Evolutionary conservation across 1,284 basidiomycete genomes (phyloP).

Genomic region (Malassezia caprae): DNA sequence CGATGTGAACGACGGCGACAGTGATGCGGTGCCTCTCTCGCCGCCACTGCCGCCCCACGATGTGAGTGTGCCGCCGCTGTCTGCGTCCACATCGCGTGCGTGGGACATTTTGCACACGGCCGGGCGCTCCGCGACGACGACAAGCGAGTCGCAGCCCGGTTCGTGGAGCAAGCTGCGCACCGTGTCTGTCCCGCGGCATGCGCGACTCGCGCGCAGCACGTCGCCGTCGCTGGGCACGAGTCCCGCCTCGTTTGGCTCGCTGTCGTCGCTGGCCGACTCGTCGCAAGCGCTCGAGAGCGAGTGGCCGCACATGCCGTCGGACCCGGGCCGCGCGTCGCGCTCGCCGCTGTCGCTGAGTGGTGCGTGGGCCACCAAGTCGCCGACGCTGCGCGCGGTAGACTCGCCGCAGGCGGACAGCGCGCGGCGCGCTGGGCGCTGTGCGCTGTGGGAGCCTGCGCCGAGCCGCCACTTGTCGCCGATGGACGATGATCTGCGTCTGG

Average conservation of each 20-base stretch:
- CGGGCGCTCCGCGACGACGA: constrained; percentile 8
- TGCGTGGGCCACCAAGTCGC: constrained; percentile 10
- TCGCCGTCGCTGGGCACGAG: constrained; percentile 5
- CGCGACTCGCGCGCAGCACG: constrained; percentile 18
- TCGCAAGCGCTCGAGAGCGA: constrained; percentile 7
- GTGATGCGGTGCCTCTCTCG: constrained; percentile 9
- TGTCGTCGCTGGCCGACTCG: constrained; percentile 3
- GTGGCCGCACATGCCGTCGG: constrained; percentile 15
- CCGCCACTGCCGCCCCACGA: background rate
- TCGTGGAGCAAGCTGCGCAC: constrained; percentile 34
- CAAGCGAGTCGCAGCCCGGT: constrained; percentile 19
- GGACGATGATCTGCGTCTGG: constrained; percentile 34
- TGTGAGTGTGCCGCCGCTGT: background rate
- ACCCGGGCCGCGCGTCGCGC: background rate
- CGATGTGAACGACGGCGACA: constrained; percentile 9
- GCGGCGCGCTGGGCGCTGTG: background rate
- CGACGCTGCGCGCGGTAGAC: constrained; percentile 8
- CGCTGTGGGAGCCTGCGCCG: background rate
- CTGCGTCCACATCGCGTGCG: constrained; percentile 26
- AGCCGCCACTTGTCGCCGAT: constrained; percentile 7
- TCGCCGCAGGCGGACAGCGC: background rate
- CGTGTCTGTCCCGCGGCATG: constrained; percentile 27
- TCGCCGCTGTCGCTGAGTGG: constrained; percentile 10
- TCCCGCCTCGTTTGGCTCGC: background rate
- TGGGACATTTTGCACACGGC: constrained; percentile 39